These are phyloP conservation scores for Leccinum obscurum DNA, from an alignment of 768 basidiomycete genomes.

Conservation along the genomic window DNA sequence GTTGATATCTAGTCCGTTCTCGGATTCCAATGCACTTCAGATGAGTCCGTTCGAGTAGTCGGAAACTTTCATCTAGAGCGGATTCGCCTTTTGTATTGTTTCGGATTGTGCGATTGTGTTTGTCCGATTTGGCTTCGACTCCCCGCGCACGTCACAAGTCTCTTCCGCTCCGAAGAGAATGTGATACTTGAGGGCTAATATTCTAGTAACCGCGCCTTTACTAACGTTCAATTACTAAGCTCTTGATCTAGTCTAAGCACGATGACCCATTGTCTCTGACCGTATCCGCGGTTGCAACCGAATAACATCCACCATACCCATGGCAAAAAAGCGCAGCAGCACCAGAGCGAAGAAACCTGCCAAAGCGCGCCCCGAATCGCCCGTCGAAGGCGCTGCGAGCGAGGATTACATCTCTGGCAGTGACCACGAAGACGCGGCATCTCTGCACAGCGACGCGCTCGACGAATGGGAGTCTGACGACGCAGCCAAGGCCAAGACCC, in stretches of 20 bases:
- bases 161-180: too few species aligned
- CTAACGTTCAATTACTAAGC: not conserved
- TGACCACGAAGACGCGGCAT: conserved; percentile 19
- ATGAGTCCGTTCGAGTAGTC: too few species aligned
- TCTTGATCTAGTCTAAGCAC: not conserved
- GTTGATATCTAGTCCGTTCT: not conserved
- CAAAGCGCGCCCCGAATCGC: conserved; percentile 5
- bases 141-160: too few species aligned
- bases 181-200: too few species aligned
- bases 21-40: not conserved
- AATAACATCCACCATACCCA: conserved; percentile 1
- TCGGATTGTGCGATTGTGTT: too few species aligned
- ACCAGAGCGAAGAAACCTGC: conserved; percentile 7
- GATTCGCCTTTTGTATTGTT: too few species aligned
- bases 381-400: conserved; percentile 7
- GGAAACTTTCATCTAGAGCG: too few species aligned
- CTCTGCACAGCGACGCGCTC: conserved; percentile 45
- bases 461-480: conserved; percentile 39
- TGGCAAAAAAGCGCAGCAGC: conserved; percentile 22
- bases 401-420: conserved; percentile 13
- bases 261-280: too few species aligned
- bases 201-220: too few species aligned
- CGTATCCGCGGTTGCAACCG: not conserved
- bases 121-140: too few species aligned
- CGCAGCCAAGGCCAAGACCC: conserved; percentile 3